Percentiles rank a stretch among this genome's conserved stretches.
Evolutionary conservation across 1,284 basidiomycete species (phyloP).

Genomic region (Polyporus tsugae): DNA sequence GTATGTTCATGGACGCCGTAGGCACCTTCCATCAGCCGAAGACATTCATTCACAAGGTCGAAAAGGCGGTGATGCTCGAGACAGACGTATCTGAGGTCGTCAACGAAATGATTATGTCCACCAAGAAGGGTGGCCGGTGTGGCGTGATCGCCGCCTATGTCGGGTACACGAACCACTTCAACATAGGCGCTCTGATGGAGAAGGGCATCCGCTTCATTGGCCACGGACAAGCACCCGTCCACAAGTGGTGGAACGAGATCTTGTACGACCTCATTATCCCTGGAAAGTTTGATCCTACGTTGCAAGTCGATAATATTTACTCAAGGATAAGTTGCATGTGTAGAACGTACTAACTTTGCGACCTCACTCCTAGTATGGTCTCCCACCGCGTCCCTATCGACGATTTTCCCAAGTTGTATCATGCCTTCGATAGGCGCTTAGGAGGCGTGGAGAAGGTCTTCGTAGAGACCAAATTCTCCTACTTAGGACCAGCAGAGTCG

Average conservation of each 20-base stretch:
- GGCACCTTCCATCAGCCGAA: constrained; percentile 80
- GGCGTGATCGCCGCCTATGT: constrained; percentile 72
- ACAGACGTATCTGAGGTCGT: constrained; percentile 79
- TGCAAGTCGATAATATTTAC: constrained; percentile 49
- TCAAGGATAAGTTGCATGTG: background rate
- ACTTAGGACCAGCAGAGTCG: constrained; percentile 54
- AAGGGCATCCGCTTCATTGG: constrained; percentile 76
- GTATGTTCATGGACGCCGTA: constrained; percentile 26
- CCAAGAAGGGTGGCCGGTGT: constrained; percentile 69
- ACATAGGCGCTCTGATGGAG: constrained; percentile 83
- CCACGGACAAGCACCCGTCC: constrained; percentile 79
- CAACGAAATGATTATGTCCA: constrained; percentile 74
- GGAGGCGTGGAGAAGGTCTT: constrained; percentile 74
- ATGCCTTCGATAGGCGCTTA: constrained; percentile 67
- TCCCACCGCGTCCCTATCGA: constrained; percentile 72
- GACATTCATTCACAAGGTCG: constrained; percentile 67
- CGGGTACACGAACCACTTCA: constrained; percentile 74
- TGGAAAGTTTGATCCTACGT: constrained; percentile 75
- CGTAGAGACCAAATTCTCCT: constrained; percentile 64
- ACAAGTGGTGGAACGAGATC: constrained; percentile 79
- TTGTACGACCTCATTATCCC: constrained; percentile 68
- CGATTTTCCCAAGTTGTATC: constrained; percentile 65
- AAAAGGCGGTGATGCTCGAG: constrained; percentile 78
- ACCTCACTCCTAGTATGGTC: constrained; percentile 52
- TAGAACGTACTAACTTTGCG: constrained; percentile 14